Evolutionary conservation across 345 rosid genomes (phyloP), one percentile per base, ranked within the genome.

Genomic region (Populus tremula): DNA sequence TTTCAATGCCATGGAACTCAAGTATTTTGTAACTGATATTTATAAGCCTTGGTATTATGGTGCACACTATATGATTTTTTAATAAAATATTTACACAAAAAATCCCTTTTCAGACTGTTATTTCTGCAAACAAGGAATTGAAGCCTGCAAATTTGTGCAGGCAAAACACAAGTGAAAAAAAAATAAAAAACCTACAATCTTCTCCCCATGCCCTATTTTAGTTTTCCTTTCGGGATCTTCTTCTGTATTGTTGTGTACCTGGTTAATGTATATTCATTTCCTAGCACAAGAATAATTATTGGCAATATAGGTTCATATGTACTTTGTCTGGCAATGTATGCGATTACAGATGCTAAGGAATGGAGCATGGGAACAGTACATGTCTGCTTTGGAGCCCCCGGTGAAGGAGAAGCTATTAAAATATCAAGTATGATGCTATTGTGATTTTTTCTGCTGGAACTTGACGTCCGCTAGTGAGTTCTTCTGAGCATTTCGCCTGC

Each of bases 351-450:
- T 94, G 96, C 91, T 96, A 61, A 84, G 91, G 61, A 89, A 90
- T 82, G 97, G 88, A 67, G 93, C 91, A 16, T 96, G 98, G 98
- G 95, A 90, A 69, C 93, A 92, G 80, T 96, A 84, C 72, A 85
- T 88, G 82, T 90, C 99, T 77, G 91, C 96, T 16, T 81, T 96
- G 90, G 95, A 93, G 71, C 88, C 97, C 80, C 90, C 89, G 0
- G 93, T 90, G 78, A 92, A 91, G 88, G 99, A 96, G 82, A 91
- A 87, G 82, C 88, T 96, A 50, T 86, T 87, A 33, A 90, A 91
- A 85, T 96, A 94, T 88, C 89, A 87, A 88, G 92, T 91, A 59
- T 94, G 85, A 76, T 21, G 8, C 67, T 25, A 16, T 74, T 50
- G 14, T 33, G 39, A n/a, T 61, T 68, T 77, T 53, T 33, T 68